Evolutionary conservation across 495 filamentous ascomycete genomes (phyloP).

Genomic region (Penicillium bovifimosum): DNA sequence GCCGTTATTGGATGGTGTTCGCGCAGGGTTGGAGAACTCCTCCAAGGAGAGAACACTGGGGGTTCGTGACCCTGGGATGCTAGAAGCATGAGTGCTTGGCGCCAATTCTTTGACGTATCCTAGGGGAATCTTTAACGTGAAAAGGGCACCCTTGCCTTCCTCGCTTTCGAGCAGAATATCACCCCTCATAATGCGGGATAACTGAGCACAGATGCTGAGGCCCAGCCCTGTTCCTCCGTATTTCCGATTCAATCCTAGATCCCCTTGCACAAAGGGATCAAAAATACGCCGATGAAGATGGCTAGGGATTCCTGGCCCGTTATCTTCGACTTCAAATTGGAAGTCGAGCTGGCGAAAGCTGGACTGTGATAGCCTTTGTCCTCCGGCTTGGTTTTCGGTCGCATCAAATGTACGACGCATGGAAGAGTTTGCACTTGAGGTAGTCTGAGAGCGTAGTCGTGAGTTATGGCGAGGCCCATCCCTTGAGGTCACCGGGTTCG

Average conservation of each 20-base stretch:
- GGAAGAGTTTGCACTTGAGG: slow-evolving; percentile 4
- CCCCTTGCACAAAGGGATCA: slow-evolving; percentile 91
- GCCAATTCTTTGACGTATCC: slow-evolving; percentile 63
- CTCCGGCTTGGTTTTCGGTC: slow-evolving; percentile 8
- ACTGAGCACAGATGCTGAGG: slow-evolving; percentile 80
- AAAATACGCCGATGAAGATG: slow-evolving; percentile 75
- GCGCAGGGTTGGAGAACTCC: slow-evolving; percentile 25
- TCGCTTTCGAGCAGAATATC: slow-evolving; percentile 66
- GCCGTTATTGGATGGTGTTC: slow-evolving; percentile 22
- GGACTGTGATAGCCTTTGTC: slow-evolving; percentile 42
- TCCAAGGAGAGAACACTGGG: slow-evolving; percentile 27
- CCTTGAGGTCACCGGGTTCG: not conserved
- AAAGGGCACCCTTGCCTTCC: slow-evolving; percentile 69
- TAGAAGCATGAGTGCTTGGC: slow-evolving; percentile 40
- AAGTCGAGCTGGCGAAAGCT: slow-evolving; percentile 59
- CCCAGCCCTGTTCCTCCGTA: slow-evolving; percentile 90
- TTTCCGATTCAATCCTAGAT: slow-evolving; percentile 81
- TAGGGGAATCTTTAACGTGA: slow-evolving; percentile 81
- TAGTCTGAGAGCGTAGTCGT: slow-evolving; percentile 7
- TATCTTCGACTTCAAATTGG: slow-evolving; percentile 86
- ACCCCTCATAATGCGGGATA: slow-evolving; percentile 79
- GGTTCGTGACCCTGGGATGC: slow-evolving; percentile 21
- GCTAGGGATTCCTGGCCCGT: slow-evolving; percentile 81
- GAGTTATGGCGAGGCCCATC: slow-evolving; percentile 4
- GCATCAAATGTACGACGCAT: not conserved